Conservation (phyloP, 305 asterid species). For the Fraxinus albicans region DNA sequence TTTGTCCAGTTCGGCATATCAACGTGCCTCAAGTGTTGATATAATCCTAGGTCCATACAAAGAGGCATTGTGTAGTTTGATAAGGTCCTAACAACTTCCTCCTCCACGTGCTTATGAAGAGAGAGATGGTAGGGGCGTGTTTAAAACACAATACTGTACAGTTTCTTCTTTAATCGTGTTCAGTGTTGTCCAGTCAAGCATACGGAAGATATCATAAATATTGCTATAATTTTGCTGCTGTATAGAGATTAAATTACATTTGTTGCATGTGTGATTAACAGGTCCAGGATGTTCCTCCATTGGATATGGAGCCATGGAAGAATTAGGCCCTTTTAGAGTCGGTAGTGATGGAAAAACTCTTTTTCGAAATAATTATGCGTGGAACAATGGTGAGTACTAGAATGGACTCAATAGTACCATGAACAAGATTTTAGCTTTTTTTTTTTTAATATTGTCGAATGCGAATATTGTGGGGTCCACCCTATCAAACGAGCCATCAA, state of each 20-base stretch:
- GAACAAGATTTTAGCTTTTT: background rate
- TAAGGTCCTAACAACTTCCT: background rate
- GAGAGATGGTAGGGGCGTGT: background rate
- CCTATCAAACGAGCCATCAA: background rate
- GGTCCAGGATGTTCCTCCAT: constrained; percentile 63
- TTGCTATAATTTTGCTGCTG: background rate
- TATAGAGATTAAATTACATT: background rate
- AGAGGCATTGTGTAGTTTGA: background rate
- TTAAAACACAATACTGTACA: background rate
- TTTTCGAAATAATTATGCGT: constrained; percentile 38
- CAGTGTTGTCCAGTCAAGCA: background rate
- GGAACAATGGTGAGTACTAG: constrained; percentile 42
- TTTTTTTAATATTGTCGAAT: background rate
- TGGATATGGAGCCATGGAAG: constrained; percentile 51
- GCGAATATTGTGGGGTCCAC: background rate
- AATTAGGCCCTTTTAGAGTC: constrained; percentile 53
- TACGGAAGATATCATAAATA: background rate
- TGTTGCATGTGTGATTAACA: constrained; percentile 8
- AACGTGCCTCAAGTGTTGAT: background rate
- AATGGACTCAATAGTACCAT: background rate
- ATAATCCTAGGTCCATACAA: background rate
- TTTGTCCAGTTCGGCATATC: background rate
- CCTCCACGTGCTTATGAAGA: background rate
- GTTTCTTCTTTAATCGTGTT: background rate
- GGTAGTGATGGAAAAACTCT: constrained; percentile 48